phyloP scores from a whole-genome alignment of 75 land plant genomes.

The Gnetum montanum region DNA sequence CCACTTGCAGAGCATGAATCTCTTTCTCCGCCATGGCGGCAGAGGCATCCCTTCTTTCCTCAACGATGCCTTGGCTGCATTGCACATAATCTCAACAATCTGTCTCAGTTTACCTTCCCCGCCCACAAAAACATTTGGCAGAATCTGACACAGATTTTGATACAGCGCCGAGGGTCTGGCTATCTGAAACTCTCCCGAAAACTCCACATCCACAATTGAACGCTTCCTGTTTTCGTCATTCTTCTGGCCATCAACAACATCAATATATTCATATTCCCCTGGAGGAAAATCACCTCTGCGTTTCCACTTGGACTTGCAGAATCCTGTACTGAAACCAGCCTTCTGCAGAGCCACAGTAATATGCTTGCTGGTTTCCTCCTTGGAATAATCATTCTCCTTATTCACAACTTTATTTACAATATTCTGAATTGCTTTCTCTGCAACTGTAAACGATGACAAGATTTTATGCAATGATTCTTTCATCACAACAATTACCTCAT shows the following conservation, averaged over 20 bases:
- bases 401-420: no score
- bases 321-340: no score
- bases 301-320: no score
- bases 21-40: not conserved
- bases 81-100: not conserved
- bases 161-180: conserved; percentile 11
- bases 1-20: not conserved
- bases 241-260: no score
- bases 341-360: no score
- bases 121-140: conserved; percentile 8
- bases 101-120: not conserved
- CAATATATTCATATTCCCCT: conserved; percentile 15
- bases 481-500: no score
- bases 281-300: no score
- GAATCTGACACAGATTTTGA: not conserved
- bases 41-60: not conserved
- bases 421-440: no score
- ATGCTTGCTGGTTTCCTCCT: no score
- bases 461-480: no score
- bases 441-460: no score
- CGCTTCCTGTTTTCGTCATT: not conserved
- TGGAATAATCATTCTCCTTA: no score
- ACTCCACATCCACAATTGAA: conserved; percentile 12
- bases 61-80: not conserved
- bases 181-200: conserved; percentile 13